Evolutionary conservation across 2,329 filamentous ascomycete species (phyloP).

Genomic region (Podosphaera xanthii): DNA sequence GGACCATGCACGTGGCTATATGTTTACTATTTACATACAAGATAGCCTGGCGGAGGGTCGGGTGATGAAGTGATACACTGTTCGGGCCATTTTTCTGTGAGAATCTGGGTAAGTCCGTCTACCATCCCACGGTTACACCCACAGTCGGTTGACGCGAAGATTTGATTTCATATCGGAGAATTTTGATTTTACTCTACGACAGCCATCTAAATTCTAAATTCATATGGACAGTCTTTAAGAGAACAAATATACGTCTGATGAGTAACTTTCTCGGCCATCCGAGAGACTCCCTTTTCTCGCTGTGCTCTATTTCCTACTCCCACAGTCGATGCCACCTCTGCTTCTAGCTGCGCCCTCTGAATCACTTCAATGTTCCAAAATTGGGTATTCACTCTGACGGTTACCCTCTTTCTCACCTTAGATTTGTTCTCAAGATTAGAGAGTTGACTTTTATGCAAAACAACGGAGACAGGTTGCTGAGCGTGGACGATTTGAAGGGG

Average conservation of each 20-base stretch:
- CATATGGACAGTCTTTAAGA: neutral
- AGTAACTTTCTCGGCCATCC: neutral
- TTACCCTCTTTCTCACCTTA: neutral
- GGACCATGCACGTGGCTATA: no score
- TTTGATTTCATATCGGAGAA: neutral
- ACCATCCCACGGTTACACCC: no score
- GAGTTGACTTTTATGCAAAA: no score
- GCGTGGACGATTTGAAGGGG: no score
- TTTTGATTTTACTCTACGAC: neutral
- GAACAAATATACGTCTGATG: neutral
- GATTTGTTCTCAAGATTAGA: no score
- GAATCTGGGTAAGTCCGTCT: no score
- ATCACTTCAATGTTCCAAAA: neutral
- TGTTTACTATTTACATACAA: no score
- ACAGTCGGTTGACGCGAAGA: no score
- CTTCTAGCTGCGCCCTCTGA: neutral
- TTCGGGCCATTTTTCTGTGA: no score
- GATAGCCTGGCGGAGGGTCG: no score
- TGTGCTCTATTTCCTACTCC: neutral
- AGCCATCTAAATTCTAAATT: neutral
- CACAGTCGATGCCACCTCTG: neutral
- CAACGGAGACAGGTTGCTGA: no score
- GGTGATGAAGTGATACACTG: no score
- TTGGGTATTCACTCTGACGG: neutral
- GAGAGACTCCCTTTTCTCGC: neutral